Conservation (phyloP, 2,329 filamentous ascomycete genomes). For the Stagonosporopsis rhizophila region DNA sequence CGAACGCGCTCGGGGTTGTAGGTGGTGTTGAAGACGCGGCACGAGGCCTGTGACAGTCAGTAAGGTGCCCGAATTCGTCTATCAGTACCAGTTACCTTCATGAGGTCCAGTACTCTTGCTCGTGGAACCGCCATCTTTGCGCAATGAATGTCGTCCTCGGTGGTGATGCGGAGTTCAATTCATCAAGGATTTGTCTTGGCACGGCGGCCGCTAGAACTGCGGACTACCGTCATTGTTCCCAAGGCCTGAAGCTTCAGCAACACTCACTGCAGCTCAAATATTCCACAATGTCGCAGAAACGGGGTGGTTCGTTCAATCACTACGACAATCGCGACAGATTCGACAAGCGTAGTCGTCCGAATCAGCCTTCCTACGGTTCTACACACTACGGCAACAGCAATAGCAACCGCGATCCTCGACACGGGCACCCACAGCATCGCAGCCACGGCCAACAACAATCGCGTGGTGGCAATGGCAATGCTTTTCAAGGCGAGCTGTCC, state of each 20-base stretch:
- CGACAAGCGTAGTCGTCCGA: slow-evolving; percentile 23
- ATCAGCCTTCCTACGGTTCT: slow-evolving; percentile 13
- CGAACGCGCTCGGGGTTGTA: slow-evolving; percentile 86
- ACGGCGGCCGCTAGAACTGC: slow-evolving; percentile 19
- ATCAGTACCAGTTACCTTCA: slow-evolving; percentile 67
- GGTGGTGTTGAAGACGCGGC: slow-evolving; percentile 86
- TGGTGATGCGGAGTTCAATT: slow-evolving; percentile 23
- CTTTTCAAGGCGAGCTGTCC: slow-evolving; percentile 23
- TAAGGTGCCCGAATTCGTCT: neutral
- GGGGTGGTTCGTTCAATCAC: slow-evolving; percentile 30
- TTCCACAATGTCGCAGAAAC: slow-evolving; percentile 32
- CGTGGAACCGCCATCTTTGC: slow-evolving; percentile 59
- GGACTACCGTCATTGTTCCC: slow-evolving; percentile 9
- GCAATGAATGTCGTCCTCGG: slow-evolving; percentile 13
- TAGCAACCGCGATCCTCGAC: slow-evolving; percentile 4
- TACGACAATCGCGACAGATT: slow-evolving; percentile 25
- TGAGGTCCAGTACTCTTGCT: slow-evolving; percentile 68
- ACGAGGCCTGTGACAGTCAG: slow-evolving; percentile 71
- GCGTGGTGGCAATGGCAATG: neutral
- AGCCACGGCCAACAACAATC: slow-evolving; percentile 13
- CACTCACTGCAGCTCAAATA: neutral
- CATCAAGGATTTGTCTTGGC: slow-evolving; percentile 24
- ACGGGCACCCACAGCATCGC: slow-evolving; percentile 11
- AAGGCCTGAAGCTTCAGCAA: neutral
- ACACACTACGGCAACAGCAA: slow-evolving; percentile 8